Conservation (phyloP, 805 yeast species). For the Zygosaccharomyces siamensis region DNA sequence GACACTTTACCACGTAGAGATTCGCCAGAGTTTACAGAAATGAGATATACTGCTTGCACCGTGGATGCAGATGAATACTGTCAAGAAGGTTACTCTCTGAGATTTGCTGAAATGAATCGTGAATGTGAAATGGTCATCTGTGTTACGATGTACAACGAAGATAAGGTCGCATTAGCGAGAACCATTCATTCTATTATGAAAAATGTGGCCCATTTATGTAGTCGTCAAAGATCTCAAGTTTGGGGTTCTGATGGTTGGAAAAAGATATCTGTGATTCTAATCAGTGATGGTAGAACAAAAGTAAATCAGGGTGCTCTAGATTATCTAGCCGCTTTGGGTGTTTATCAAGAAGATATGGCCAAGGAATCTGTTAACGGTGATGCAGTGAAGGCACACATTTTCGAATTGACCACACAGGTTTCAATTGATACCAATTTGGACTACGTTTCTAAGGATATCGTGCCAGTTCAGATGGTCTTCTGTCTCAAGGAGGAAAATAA, state of each 20-base stretch:
- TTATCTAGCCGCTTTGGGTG: constrained; percentile 88
- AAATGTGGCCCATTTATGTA: constrained; percentile 81
- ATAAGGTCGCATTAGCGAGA: constrained; percentile 81
- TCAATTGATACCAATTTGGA: constrained; percentile 85
- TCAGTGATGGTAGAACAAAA: constrained; percentile 92
- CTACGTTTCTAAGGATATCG: constrained; percentile 84
- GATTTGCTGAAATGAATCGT: constrained; percentile 82
- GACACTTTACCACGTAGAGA: constrained; percentile 83
- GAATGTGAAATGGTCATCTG: constrained; percentile 90
- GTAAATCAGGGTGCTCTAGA: constrained; percentile 81
- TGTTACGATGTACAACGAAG: constrained; percentile 97
- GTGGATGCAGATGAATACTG: constrained; percentile 84
- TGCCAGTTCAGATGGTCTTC: constrained; percentile 91
- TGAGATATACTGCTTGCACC: constrained; percentile 97
- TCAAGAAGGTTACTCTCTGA: constrained; percentile 72
- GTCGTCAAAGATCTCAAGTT: constrained; percentile 71
- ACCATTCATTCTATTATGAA: constrained; percentile 93
- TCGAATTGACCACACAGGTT: constrained; percentile 94
- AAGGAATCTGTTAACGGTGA: constrained; percentile 88
- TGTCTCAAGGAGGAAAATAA: constrained; percentile 89
- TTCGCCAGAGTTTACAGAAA: constrained; percentile 87
- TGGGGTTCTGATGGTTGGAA: constrained; percentile 99
- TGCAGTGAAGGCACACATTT: constrained; percentile 87
- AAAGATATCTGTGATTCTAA: constrained; percentile 84
- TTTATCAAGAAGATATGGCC: constrained; percentile 96